Evolutionary conservation across 1,139 yeast genomes (phyloP).

Genomic region (Scheffersomyces segobiensis): DNA sequence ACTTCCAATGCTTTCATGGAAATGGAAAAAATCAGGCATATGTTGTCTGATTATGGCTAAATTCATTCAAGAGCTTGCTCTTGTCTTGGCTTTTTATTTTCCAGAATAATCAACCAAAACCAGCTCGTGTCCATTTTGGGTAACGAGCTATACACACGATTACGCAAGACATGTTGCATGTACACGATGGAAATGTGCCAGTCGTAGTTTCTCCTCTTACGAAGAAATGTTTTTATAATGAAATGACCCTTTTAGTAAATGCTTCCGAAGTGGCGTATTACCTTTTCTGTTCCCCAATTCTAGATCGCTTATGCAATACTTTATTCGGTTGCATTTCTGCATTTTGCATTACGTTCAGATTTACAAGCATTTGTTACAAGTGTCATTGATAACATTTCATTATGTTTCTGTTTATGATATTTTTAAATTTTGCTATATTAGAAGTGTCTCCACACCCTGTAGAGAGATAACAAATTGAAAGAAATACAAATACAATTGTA

Average conservation of each 20-base stretch:
- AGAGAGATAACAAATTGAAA: background rate
- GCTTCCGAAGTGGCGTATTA: background rate
- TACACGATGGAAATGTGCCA: background rate
- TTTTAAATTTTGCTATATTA: background rate
- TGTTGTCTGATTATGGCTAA: background rate
- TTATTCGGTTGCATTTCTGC: background rate
- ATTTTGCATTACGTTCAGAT: too few species aligned
- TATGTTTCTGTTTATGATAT: background rate
- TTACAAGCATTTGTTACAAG: too few species aligned
- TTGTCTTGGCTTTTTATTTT: background rate
- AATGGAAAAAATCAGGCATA: background rate
- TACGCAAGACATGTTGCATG: background rate
- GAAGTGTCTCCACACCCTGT: background rate
- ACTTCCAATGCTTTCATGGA: too few species aligned
- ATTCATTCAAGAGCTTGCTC: background rate
- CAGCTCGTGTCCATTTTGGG: background rate
- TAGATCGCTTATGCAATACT: background rate
- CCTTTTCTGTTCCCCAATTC: background rate
- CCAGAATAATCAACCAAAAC: background rate
- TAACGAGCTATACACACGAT: too few species aligned
- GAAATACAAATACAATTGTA: background rate
- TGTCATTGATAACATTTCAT: background rate
- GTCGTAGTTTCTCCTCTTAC: background rate
- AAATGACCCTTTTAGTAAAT: background rate
- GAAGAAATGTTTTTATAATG: background rate